Evolutionary conservation across 805 yeast species (phyloP).

Genomic region (Kockiozyma suomiensis): DNA sequence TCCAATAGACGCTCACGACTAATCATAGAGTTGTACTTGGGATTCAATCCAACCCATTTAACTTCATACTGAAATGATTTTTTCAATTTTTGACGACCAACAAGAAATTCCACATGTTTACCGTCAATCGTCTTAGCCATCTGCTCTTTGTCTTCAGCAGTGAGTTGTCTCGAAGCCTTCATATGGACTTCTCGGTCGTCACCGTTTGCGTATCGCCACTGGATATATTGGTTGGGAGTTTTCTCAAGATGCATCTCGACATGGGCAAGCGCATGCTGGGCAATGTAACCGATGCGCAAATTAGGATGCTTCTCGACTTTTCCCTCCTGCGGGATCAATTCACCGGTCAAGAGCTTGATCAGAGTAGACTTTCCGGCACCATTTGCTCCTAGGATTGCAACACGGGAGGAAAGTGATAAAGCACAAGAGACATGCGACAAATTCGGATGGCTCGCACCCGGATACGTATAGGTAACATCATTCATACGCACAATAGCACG

Average conservation of each 20-base stretch:
- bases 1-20: conserved; percentile 78
- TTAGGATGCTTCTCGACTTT: conserved; percentile 97
- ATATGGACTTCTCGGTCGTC: conserved; percentile 95
- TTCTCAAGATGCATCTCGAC: conserved; percentile 96
- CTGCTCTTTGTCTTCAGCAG: conserved; percentile 73
- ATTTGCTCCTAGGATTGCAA: conserved; percentile 94
- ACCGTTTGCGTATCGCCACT: conserved; percentile 98
- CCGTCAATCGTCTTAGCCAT: conserved; percentile 78
- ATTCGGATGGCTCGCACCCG: conserved; percentile 86
- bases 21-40: conserved; percentile 92
- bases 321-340: conserved; percentile 81
- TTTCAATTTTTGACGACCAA: conserved; percentile 96
- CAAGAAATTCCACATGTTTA: conserved; percentile 88
- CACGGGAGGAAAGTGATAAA: conserved; percentile 93
- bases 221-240: conserved; percentile 96
- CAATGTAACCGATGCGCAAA: conserved; percentile 96
- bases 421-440: conserved; percentile 79
- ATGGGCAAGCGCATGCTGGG: conserved; percentile 97
- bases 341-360: conserved; percentile 91
- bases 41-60: conserved; percentile 84
- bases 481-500: conserved; percentile 89
- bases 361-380: conserved; percentile 99
- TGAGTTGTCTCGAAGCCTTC: conserved; percentile 88
- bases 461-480: conserved; percentile 84
- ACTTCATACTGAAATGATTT: conserved; percentile 95